These are phyloP conservation scores for Citrus medica DNA, from an alignment of 345 rosid genomes.

Conservation along the genomic window DNA sequence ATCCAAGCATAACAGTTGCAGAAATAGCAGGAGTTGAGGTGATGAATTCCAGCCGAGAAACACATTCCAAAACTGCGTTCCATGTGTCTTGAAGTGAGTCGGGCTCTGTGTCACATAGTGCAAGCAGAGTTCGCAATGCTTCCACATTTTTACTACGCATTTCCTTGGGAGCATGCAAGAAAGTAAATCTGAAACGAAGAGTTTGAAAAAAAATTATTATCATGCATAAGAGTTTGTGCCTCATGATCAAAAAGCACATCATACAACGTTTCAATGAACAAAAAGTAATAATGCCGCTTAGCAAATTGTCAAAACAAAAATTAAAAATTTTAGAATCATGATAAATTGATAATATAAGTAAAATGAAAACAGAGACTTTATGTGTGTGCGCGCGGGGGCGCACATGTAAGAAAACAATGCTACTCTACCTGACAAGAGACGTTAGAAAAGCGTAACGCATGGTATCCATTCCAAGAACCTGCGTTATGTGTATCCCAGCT, in stretches of 20 bases:
- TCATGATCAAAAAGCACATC: background rate
- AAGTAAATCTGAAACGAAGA: conserved; percentile 71
- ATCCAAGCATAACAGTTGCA: conserved; percentile 95
- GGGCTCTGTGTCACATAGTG: conserved; percentile 68
- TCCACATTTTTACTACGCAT: conserved; percentile 97
- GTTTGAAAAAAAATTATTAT: conserved; percentile 3
- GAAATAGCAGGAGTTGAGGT: conserved; percentile 85
- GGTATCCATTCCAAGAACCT: conserved; percentile 97
- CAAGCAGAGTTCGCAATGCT: conserved; percentile 83
- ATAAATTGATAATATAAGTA: background rate
- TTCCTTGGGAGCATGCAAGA: conserved; percentile 97
- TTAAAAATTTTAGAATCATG: background rate
- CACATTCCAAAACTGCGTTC: conserved; percentile 98
- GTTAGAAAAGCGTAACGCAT: conserved; percentile 99
- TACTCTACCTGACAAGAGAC: conserved; percentile 81
- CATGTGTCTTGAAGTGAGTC: conserved; percentile 96
- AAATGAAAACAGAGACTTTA: background rate
- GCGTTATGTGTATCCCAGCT: conserved; percentile 91
- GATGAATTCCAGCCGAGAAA: conserved; percentile 92
- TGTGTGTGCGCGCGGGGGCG: background rate
- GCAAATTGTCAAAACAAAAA: background rate
- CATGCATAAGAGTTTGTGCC: background rate
- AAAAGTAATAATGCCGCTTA: background rate
- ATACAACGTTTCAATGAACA: background rate
- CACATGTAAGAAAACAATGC: background rate